A percentile compares a stretch with the other conserved stretches of the same genome.
Conservation (phyloP, 2,329 filamentous ascomycete species). For the Fusarium tupiense region DNA sequence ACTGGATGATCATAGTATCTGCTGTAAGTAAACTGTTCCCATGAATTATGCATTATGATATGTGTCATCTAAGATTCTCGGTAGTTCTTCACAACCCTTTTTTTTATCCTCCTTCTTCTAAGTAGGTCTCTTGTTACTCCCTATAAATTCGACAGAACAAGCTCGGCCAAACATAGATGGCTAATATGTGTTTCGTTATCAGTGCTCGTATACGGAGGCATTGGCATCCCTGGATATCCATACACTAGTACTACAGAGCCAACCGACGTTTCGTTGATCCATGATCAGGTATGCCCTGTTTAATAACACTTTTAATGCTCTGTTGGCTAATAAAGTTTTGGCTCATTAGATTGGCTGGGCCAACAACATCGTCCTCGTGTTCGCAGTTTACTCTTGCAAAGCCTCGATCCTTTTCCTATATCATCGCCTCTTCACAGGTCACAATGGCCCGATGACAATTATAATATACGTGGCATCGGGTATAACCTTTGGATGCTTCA, state of each 20-base stretch:
- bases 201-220: slow-evolving; percentile 12
- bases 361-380: slow-evolving; percentile 4
- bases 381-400: slow-evolving; percentile 1
- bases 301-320: accelerated
- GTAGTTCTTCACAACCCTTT: not conserved
- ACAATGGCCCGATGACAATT: not conserved
- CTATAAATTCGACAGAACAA: accelerated
- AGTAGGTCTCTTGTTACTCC: not conserved
- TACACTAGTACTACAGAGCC: slow-evolving; percentile 12
- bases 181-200: not conserved
- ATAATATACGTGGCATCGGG: slow-evolving; percentile 3
- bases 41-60: accelerated
- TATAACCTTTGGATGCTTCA: not conserved
- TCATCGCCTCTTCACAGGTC: slow-evolving; percentile 5
- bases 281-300: not conserved
- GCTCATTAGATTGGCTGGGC: not conserved
- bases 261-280: slow-evolving; percentile 1
- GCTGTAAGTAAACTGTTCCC: not conserved
- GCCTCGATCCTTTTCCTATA: slow-evolving; percentile 9
- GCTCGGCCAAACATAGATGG: accelerated
- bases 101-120: slow-evolving; percentile 3
- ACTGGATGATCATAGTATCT: slow-evolving; percentile 11
- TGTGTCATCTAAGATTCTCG: not conserved
- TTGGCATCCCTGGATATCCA: slow-evolving; percentile 7
- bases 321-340: not conserved